Conservation (phyloP, 768 basidiomycete genomes). For the Phanerodontia chrysosporium region DNA sequence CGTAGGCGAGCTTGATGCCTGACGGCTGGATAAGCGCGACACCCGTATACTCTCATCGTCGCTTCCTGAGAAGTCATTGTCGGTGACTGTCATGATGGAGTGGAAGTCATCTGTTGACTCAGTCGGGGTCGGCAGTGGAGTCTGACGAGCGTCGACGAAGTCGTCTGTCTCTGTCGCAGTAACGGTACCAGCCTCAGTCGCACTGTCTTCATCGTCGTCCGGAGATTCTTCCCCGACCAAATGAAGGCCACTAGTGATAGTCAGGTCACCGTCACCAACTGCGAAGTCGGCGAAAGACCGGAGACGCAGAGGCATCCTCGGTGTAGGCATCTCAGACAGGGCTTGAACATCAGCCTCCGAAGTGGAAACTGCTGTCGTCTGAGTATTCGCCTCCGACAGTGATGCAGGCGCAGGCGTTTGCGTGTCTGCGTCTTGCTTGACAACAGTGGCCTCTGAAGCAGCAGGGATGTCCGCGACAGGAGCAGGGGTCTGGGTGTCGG, state of each 20-base stretch:
- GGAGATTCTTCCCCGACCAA: constrained; percentile 26
- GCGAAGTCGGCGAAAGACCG: constrained; percentile 12
- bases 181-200: constrained; percentile 46
- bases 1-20: constrained; percentile 24
- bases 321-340: background rate
- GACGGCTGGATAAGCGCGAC: constrained; percentile 37
- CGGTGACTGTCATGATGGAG: constrained; percentile 65
- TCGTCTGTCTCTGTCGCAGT: constrained; percentile 63
- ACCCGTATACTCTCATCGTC: constrained; percentile 77
- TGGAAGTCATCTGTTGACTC: constrained; percentile 74
- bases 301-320: background rate
- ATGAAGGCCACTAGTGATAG: constrained; percentile 19
- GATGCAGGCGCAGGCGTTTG: constrained; percentile 14
- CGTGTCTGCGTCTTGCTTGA: constrained; percentile 19
- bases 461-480: constrained; percentile 8
- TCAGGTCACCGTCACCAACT: constrained; percentile 27
- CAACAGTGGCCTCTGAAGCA: constrained; percentile 7
- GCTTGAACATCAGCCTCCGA: constrained; percentile 13
- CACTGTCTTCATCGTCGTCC: constrained; percentile 40
- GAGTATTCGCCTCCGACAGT: constrained; percentile 15
- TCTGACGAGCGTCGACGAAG: constrained; percentile 75
- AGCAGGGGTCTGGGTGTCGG: background rate
- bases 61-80: constrained; percentile 59
- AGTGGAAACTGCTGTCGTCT: constrained; percentile 6
- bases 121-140: constrained; percentile 57